Evolutionary conservation across 352 stramenopile species (phyloP), one percentile per base, ranked within the genome.

Genomic region (Vaucheria bursata): DNA sequence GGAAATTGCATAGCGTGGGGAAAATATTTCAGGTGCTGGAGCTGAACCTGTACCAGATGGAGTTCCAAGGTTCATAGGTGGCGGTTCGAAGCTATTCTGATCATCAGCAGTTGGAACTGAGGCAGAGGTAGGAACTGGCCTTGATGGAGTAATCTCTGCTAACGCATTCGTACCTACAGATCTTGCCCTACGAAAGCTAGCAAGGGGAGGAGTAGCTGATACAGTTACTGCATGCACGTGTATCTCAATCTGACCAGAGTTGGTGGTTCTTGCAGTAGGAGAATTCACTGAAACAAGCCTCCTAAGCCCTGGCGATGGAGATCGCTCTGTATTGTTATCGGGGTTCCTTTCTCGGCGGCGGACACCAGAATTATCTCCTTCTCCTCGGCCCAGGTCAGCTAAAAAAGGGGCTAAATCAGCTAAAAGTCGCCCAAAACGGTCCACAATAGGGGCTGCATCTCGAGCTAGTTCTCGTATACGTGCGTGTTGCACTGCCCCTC

Each of bases 381-480:
- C n/a, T n/a, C n/a, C n/a, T n/a, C n/a, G n/a, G n/a, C 69, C 85
- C 6, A 91, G 79, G 8, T 84, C 79, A 29, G 86, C 87, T 52
- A 92, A 76, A 77, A 91, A 88, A 7, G 86, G 86, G n/a, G 88
- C 88, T 6, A 88, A 79, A 85, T 91, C 88, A 0, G 86, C 87
- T 12, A 92, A 72, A 71, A 87, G 87, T 34, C 88, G 73, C 31
- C 88, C 88, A 37, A 92, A 76, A 71, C 88, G 85, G 86, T 92
- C 88, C 35, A 92, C 77, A 0, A 91, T 76, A 52, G 88, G 80
- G 29, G 80, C 80, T 18, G 77, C 64, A 35, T 85, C 80, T 36
- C 59, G 86, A 32, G 87, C 87, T 34, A 89, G 72, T 59, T 73
- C 38, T 2, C 50, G 35, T 29, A 65, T 50, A 25, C 8, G 65